phyloP scores from a whole-genome alignment of 2,329 filamentous ascomycete genomes.

The Chaetomium globosum region DNA sequence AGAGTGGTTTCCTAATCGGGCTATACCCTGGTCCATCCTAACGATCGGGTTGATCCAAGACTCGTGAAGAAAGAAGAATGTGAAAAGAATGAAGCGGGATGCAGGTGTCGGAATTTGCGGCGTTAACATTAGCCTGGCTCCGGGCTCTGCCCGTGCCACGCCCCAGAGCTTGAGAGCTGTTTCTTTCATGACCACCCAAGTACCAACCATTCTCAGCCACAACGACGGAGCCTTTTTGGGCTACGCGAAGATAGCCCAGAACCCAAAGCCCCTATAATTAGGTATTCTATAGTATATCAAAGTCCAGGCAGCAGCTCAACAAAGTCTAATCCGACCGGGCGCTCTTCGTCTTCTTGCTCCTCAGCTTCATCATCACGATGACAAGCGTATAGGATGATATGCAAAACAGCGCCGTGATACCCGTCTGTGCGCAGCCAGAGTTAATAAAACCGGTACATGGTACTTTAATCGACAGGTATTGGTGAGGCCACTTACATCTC shows the following conservation, averaged over 20 bases:
- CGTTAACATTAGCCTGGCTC: neutral
- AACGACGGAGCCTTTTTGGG: too few relatives aligned
- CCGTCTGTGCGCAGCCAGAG: neutral
- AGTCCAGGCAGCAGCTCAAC: too few relatives aligned
- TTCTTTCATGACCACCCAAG: too few relatives aligned
- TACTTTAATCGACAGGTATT: too few relatives aligned
- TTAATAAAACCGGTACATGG: too few relatives aligned
- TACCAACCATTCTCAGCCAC: too few relatives aligned
- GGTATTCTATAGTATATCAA: too few relatives aligned
- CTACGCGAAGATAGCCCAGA: too few relatives aligned
- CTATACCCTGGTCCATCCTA: neutral
- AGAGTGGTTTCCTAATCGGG: constrained; percentile 13
- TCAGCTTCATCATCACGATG: constrained; percentile 16
- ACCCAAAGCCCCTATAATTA: too few relatives aligned
- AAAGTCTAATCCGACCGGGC: constrained; percentile 8
- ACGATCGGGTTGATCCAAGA: neutral
- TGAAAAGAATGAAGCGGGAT: neutral
- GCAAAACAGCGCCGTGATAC: constrained; percentile 18
- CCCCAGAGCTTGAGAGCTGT: too few relatives aligned
- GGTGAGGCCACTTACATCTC: constrained; percentile 16
- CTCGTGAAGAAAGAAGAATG: neutral
- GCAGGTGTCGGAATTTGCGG: neutral
- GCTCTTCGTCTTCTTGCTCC: constrained; percentile 17
- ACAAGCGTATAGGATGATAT: constrained; percentile 15
- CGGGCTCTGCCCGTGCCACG: too few relatives aligned